Base-by-base conservation (phyloP, 306 rosid species). In the Pyrus bretschneideri region DNA sequence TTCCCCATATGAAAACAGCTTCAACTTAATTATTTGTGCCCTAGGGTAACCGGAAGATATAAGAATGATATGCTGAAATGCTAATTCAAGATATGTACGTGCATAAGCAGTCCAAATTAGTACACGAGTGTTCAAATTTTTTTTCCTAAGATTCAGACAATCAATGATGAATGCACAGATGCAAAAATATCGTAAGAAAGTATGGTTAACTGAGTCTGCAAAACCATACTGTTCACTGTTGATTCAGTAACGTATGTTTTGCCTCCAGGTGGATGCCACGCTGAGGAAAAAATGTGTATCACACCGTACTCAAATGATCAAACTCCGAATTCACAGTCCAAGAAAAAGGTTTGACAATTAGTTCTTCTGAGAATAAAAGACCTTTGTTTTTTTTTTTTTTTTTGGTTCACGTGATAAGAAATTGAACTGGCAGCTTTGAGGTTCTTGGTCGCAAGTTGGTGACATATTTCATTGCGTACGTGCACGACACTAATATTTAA, bases 391-490 rank as follows among this genome's bases (percentile, higher is more conserved):
- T 44, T 68, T 18, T 25, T 3, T 25, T 25, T 25, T 25, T 25
- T 25, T 25, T 31, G 5, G 55, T 22, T 68, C 35, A 44, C 22
- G 72, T 68, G n/a, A 14, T 14, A 68, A 8, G 15, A 22, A 46
- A 15, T 15, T 25, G 40, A 69, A 69, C 30, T 4, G n/a, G 73
- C 17, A 25, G 40, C 11, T 6, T 4, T n/a, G 9, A 11, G 30
- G 17, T 25, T 58, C 30, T 46, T 19, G 25, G 18, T 46, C 3
- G 4, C 25, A 15, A 22, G 73, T 15, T 7, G 27, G 27, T 49
- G 73, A 70, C 73, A 27, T 70, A 46, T 70, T 49, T 60, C 61
- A 49, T 70, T 58, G 63, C 63, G 30, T 46, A 25, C 74, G 23
- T 17, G 40, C 40, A 22, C 19, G 29, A 42, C 2, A 25, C 60